Evolutionary conservation across 2,329 filamentous ascomycete genomes (phyloP), one percentile per base, ranked within the genome.

Genomic region (Coniochaeta sp.): DNA sequence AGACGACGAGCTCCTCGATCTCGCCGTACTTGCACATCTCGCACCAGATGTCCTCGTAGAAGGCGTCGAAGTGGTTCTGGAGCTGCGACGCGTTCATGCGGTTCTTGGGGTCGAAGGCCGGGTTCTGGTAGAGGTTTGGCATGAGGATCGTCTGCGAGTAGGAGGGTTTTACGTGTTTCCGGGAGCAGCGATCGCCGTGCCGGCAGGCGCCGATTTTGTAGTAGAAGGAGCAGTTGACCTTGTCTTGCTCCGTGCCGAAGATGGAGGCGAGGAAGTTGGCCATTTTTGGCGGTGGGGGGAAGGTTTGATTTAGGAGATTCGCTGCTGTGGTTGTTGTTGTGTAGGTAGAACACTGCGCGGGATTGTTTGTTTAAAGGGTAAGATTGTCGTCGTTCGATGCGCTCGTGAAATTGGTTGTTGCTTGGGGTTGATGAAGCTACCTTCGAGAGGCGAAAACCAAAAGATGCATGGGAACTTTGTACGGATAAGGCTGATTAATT

Each of bases 41-140:
- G 75, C 92, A 97, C 92, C 94, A 99, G 60, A 99, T 91, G 70
- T 99, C 94, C 76, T 99, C 94, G 78, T 99, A 99, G 72, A 99
- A 99, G 65, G 94, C 94, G 72, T 99, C 94, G 68, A 99, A 99
- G 81, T 99, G 94, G 76, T 96, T 96, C 73, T 96, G 92, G 68
- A 97, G 86, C 78, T 99, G 94, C 61, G 83, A 86, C 6, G 91
- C 76, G 74, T 95, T 96, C 88, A 99, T 96, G 75, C 91, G 94
- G 79, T 86, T 94, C 76, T 95, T 95, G 47, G 89, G 85, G 71
- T 97, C 91, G 82, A 95, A 95, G 57, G 91, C 90, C 10, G 94
- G 94, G 78, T 99, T 99, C 73, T 97, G 94, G 80, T 99, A 99
- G 62, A 99, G 88, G 72, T 96, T 96, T 46, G 94, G 94, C 68